Evolutionary conservation across 495 filamentous ascomycete species (phyloP), one percentile per base, ranked within the genome.

Genomic region (Aspergillus ellipticus): DNA sequence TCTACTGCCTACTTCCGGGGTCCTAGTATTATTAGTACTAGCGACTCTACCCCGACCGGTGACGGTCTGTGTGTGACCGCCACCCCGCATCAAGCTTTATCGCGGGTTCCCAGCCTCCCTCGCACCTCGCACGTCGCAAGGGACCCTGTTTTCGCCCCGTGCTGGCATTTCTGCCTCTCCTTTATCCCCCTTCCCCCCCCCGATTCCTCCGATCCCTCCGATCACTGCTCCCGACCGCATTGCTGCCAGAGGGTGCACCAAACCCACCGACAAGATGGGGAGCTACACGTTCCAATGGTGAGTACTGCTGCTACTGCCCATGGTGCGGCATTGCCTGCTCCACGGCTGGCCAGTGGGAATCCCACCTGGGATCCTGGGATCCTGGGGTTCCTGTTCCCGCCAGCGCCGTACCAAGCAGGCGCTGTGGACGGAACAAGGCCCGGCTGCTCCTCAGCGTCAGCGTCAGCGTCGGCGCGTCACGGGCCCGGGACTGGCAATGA

Each of bases 201-300:
- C 7, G 26, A 26, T 47, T 24, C 26, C 24, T 47, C 11, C 43
- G 11, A 13, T 24, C 6, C 15, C 17, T 46, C 31, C 9, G 31
- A 9, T 33, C 31, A 33, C 31, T 33, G 31, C 31, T 33, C 6
- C 31, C 31, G n/a, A 33, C 31, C 31, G 31, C 35, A n/a, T 39
- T 13, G 11, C 11, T 39, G 35, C n/a, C 35, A n/a, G 10, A n/a
- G 35, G 10, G n/a, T 39, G 11, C 35, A 39, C 11, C 6, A 15
- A 1, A 9, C 17, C 15, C 45, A 37, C 35, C 22, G 20, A 41
- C 49, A 57, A 49, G 22, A 78, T 78, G 75, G 74, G 69, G 17
- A 72, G 55, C 41, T 78, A 66, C 62, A 72, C 64, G 10, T 78
- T 78, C 51, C 66, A 69, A 66, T 78, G 75, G 75, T 78, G 55